Percentiles rank a stretch among this genome's conserved stretches.
Conservation (phyloP, 345 rosid genomes). For the Rhizophora mangle region DNA sequence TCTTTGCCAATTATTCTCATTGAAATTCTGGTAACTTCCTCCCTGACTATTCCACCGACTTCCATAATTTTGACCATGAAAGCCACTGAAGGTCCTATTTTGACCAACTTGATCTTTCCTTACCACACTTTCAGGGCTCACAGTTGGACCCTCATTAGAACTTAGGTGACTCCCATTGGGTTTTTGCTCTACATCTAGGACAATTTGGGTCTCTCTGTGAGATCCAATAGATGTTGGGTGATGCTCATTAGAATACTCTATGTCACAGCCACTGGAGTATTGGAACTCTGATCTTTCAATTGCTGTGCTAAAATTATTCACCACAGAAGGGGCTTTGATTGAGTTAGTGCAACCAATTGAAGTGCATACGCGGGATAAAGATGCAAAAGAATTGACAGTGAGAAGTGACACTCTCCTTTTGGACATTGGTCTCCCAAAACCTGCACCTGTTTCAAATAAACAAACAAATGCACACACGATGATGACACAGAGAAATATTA, state of each 20-base stretch:
- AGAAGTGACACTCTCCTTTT: constrained; percentile 29
- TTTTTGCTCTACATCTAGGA: constrained; percentile 15
- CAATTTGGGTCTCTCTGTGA: constrained; percentile 16
- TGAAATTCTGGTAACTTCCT: constrained; percentile 2
- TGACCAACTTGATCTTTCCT: constrained; percentile 16
- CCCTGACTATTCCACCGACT: not conserved
- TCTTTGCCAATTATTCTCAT: constrained; percentile 17
- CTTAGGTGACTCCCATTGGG: constrained; percentile 18
- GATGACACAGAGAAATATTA: too few species aligned
- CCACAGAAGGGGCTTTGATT: constrained; percentile 14
- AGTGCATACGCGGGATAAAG: constrained; percentile 33
- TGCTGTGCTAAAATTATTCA: constrained; percentile 42
- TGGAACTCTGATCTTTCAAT: constrained; percentile 45
- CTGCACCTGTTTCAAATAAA: not conserved
- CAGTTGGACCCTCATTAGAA: constrained; percentile 20
- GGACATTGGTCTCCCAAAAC: constrained; percentile 35
- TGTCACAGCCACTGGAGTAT: constrained; percentile 12
- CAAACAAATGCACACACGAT: not conserved
- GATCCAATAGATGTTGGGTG: constrained; percentile 20
- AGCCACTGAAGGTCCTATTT: constrained; percentile 24
- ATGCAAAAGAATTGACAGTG: constrained; percentile 26
- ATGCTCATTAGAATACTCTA: constrained; percentile 18
- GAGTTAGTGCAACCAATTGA: constrained; percentile 22
- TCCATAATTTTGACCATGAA: constrained; percentile 14
- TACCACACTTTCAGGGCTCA: constrained; percentile 12